Base-by-base conservation (phyloP, 768 basidiomycete species). In the Erythrobasidium yunnanense region DNA sequence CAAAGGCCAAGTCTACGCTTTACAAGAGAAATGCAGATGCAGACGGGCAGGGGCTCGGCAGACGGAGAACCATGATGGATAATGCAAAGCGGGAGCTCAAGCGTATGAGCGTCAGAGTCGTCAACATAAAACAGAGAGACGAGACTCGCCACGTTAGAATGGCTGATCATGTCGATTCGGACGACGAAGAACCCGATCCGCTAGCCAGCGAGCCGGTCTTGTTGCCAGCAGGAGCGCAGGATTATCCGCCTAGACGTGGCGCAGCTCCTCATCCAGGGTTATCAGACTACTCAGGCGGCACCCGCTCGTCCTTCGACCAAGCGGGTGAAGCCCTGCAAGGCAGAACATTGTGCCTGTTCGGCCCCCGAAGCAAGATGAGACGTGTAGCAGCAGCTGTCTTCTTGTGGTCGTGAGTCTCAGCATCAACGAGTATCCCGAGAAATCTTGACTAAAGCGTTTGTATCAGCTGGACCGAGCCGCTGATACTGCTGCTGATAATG, bases 401-500 rank as follows among this genome's bases (percentile, higher is more conserved):
- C 22, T 78, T 85, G 13, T 82, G 83, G 74, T 79, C 82, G 88
- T 93, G 74, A 70, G 88, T 81, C n/a, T 5, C 25, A 4, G 45
- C 25, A 29, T 45, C 32, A n/a, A n/a, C n/a, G n/a, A n/a, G n/a
- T n/a, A n/a, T n/a, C n/a, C n/a, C n/a, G n/a, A n/a, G n/a, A n/a
- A n/a, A n/a, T n/a, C n/a, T n/a, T n/a, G n/a, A n/a, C n/a, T n/a
- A n/a, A n/a, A n/a, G n/a, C n/a, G n/a, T n/a, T n/a, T n/a, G n/a
- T 34, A n/a, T 17, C 49, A 63, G 33, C 13, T 87, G 83, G 81
- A 92, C 91, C 18, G 93, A 97, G 77, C 88, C 88, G 27, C 66
- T 79, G 23, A 87, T 96, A 67, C 81, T 97, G 47, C 71, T 87
- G 23, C 80, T 91, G 56, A 95, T 97, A 73, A 80, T 96, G 63